Conservation (phyloP, 2,329 filamentous ascomycete genomes). For the Thelonectria rubi region DNA sequence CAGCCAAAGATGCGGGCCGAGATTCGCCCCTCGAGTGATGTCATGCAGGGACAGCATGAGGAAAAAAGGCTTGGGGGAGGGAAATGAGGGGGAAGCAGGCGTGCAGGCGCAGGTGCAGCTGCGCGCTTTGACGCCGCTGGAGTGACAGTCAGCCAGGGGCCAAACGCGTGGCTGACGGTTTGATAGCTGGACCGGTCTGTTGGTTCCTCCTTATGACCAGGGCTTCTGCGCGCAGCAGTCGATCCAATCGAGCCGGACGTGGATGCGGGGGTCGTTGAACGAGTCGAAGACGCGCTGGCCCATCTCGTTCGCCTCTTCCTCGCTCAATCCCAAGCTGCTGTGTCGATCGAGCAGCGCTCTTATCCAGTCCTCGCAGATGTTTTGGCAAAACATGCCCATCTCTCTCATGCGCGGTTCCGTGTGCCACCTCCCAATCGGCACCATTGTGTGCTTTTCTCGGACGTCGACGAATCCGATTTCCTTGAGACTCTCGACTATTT, state of each 20-base stretch:
- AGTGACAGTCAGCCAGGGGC: slow-evolving; percentile 19
- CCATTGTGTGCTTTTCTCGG: slow-evolving; percentile 40
- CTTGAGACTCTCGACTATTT: slow-evolving; percentile 43
- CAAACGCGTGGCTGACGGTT: slow-evolving; percentile 15
- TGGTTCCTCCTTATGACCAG: slow-evolving; percentile 23
- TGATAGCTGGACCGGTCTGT: slow-evolving; percentile 10
- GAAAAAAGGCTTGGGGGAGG: slow-evolving; percentile 13
- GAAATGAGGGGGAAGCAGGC: slow-evolving; percentile 14
- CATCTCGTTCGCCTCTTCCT: slow-evolving; percentile 47
- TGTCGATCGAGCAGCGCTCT: slow-evolving; percentile 47
- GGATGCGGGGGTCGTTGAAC: slow-evolving; percentile 46
- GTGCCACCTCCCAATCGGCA: slow-evolving; percentile 52
- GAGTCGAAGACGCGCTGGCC: slow-evolving; percentile 45
- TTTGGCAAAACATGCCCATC: slow-evolving; percentile 51
- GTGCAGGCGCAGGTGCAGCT: slow-evolving; percentile 23
- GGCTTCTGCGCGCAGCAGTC: slow-evolving; percentile 53
- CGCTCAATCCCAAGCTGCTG: slow-evolving; percentile 46
- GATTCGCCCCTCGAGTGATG: slow-evolving; percentile 25
- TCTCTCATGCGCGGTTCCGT: slow-evolving; percentile 47
- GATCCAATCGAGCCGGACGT: slow-evolving; percentile 49
- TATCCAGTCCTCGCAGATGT: slow-evolving; percentile 48
- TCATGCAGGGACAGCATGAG: slow-evolving; percentile 14
- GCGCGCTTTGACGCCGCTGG: slow-evolving; percentile 23
- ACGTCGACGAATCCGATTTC: slow-evolving; percentile 49
- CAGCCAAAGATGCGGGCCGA: slow-evolving; percentile 19